Evolutionary conservation across 441 rosid species (phyloP).

Genomic region (Rhodomyrtus psidioides): DNA sequence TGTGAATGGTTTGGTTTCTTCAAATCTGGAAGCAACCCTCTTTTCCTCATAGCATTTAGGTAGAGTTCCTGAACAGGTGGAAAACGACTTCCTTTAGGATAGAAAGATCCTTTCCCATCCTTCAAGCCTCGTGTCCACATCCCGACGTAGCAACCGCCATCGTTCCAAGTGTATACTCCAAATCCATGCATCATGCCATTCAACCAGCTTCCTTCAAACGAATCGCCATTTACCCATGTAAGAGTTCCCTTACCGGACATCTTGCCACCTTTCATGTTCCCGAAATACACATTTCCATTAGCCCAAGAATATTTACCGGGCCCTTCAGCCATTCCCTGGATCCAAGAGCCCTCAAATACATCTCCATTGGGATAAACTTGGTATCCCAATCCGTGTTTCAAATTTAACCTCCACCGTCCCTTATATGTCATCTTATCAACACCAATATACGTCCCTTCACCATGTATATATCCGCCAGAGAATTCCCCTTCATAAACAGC

Average conservation of each 20-base stretch:
- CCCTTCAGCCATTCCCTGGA: slow-evolving; percentile 88
- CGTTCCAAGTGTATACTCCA: slow-evolving; percentile 87
- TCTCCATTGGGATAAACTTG: slow-evolving; percentile 78
- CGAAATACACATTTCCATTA: slow-evolving; percentile 64
- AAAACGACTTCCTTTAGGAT: slow-evolving; percentile 73
- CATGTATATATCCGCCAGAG: slow-evolving; percentile 85
- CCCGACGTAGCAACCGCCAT: slow-evolving; percentile 88
- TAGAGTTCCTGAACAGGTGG: slow-evolving; percentile 69
- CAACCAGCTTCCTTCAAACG: slow-evolving; percentile 89
- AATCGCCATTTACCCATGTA: slow-evolving; percentile 76
- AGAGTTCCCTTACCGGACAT: slow-evolving; percentile 93
- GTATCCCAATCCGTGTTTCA: slow-evolving; percentile 86
- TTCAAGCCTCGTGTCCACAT: slow-evolving; percentile 94
- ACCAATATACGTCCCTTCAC: slow-evolving; percentile 57
- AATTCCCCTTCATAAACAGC: slow-evolving; percentile 79
- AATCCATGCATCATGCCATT: slow-evolving; percentile 94
- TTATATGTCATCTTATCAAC: slow-evolving; percentile 46
- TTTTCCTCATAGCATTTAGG: slow-evolving; percentile 70
- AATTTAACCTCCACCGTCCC: slow-evolving; percentile 90
- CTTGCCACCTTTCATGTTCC: slow-evolving; percentile 91
- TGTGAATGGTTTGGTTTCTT: slow-evolving; percentile 58
- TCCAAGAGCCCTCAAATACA: slow-evolving; percentile 89
- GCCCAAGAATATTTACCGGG: slow-evolving; percentile 97
- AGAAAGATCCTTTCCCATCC: slow-evolving; percentile 98
- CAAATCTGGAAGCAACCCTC: slow-evolving; percentile 84